phyloP scores from a whole-genome alignment of 495 filamentous ascomycete genomes.

The Cercophora sp. region DNA sequence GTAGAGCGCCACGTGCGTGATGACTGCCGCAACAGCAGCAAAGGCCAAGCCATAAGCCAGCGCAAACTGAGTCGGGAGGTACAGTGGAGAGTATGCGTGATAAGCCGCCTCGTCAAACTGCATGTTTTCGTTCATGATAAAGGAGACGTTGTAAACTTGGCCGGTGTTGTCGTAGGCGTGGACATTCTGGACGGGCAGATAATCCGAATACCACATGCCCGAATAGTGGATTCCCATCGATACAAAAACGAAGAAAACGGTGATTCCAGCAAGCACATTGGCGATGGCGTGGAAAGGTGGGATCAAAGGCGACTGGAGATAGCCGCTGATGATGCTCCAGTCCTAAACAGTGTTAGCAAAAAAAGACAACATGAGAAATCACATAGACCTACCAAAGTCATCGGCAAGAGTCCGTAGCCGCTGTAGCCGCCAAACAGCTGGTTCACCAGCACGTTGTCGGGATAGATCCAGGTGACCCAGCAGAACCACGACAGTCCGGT shows the following conservation, averaged over 20 bases:
- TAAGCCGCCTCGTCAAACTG: conserved; percentile 52
- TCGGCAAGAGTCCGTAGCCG: conserved; percentile 55
- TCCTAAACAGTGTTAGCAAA: conserved; percentile 34
- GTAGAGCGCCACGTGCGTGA: conserved; percentile 59
- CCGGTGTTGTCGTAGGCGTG: conserved; percentile 60
- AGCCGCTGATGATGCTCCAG: conserved; percentile 63
- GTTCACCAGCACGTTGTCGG: conserved; percentile 62
- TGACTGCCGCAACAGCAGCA: conserved; percentile 61
- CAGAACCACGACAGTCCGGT: conserved; percentile 56
- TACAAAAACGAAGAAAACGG: conserved; percentile 49
- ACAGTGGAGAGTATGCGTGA: conserved; percentile 57
- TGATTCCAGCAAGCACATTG: conserved; percentile 55
- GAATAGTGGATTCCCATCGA: conserved; percentile 58
- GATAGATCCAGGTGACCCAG: conserved; percentile 59
- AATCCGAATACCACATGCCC: conserved; percentile 60
- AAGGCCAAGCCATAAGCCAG: conserved; percentile 65
- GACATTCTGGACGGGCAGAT: conserved; percentile 52
- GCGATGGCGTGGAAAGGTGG: conserved; percentile 63
- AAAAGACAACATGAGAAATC: background rate
- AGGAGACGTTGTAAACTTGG: conserved; percentile 50
- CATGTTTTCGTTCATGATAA: conserved; percentile 44
- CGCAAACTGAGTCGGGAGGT: conserved; percentile 58
- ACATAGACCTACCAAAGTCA: conserved; percentile 40
- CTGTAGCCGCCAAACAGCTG: conserved; percentile 64
- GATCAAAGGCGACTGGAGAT: conserved; percentile 63